phyloP scores from a whole-genome alignment of 768 basidiomycete species.

The Hemileccinum rubropunctum region DNA sequence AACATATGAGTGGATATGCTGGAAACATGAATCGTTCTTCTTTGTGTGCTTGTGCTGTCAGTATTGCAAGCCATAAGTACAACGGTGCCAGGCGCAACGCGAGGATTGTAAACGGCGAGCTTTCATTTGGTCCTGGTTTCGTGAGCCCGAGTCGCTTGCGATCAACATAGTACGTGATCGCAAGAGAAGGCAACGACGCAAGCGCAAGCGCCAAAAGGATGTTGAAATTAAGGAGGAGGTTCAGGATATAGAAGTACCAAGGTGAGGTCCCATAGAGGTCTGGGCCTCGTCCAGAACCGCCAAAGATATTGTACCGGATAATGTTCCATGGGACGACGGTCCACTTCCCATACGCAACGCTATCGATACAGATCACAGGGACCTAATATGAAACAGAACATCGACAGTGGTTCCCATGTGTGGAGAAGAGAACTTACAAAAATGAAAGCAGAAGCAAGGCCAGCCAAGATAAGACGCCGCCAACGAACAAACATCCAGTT shows the following conservation, averaged over 20 bases:
- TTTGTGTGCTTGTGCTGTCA: slow-evolving; percentile 87
- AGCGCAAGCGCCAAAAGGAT: slow-evolving; percentile 78
- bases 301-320: slow-evolving; percentile 89
- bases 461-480: slow-evolving; percentile 52
- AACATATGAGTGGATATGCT: slow-evolving; percentile 84
- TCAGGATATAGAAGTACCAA: slow-evolving; percentile 81
- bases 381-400: slow-evolving; percentile 48
- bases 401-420: neutral
- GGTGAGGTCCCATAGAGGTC: slow-evolving; percentile 91
- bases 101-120: slow-evolving; percentile 77
- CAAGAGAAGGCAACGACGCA: slow-evolving; percentile 73
- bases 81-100: slow-evolving; percentile 79
- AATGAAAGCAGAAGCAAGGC: slow-evolving; percentile 54
- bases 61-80: slow-evolving; percentile 85
- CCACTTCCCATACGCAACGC: slow-evolving; percentile 77
- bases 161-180: slow-evolving; percentile 72
- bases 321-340: slow-evolving; percentile 92
- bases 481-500: slow-evolving; percentile 65
- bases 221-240: slow-evolving; percentile 95
- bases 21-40: slow-evolving; percentile 99
- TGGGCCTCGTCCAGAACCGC: slow-evolving; percentile 76
- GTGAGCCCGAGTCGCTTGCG: slow-evolving; percentile 66
- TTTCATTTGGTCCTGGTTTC: slow-evolving; percentile 52
- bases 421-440: slow-evolving; percentile 44
- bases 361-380: slow-evolving; percentile 82